Base-by-base conservation (phyloP, 345 rosid species). In the Firmiana major region DNA sequence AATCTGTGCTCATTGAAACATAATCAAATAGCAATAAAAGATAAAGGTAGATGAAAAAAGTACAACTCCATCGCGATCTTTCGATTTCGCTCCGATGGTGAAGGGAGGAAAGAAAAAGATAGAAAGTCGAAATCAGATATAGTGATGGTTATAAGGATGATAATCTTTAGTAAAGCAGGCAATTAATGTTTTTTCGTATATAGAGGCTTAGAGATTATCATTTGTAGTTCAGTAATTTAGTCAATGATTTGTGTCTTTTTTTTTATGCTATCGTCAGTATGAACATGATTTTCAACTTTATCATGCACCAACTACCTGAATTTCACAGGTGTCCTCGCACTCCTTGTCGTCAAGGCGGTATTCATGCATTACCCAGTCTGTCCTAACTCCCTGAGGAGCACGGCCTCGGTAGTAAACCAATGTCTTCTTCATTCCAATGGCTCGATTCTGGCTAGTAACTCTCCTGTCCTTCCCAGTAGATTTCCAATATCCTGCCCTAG, bases 351-450 rank as follows among this genome's bases (percentile, higher is more conserved):
- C 92, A 6, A 94, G 97, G 62, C 97, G 93, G 80, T 94, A 94
- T 73, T 94, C 98, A 63, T 94, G 98, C 98, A 94, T 94, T 0
- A 94, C 94, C 98, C 97, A 92, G 55, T 94, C 93, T 0, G 98
- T 94, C 78, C 98, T 79, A 0, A 90, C 79, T 8, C 98, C 98
- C 42, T 94, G 98, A 67, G 98, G 98, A 68, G 98, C 98, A 63
- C 98, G 86, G 6, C 98, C 98, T 80, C 81, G 58, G 81, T 94
- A 94, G 73, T 94, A 94, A 75, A 94, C 98, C 86, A 94, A 66
- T 0, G 98, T 94, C 82, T 94, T 94, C 87, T 94, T 94, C 98
- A 94, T 94, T 11, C 98, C 98, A 40, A 94, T 91, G 4, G 93
- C 85, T 80, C 91, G 85, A 43, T 80, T 91, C 68, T 91, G 97